phyloP scores from a whole-genome alignment of 352 stramenopile genomes.

The Pythium dissotocum region DNA sequence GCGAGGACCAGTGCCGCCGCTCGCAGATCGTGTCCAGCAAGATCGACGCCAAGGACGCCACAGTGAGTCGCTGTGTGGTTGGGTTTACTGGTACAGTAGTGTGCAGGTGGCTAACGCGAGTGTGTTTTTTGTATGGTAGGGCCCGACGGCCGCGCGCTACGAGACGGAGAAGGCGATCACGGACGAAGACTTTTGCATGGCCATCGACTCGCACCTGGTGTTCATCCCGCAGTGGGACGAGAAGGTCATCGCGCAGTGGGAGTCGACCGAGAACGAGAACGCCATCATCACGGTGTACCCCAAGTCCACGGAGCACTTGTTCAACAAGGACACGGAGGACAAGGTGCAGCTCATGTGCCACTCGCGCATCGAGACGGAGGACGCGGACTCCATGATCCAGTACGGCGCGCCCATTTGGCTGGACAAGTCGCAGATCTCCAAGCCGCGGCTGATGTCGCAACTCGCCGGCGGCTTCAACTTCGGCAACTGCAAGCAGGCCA shows the following conservation, averaged over 20 bases:
- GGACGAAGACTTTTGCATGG: constrained; percentile 80
- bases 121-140: constrained; percentile 32
- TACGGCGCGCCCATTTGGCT: constrained; percentile 71
- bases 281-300: constrained; percentile 85
- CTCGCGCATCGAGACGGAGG: constrained; percentile 70
- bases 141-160: constrained; percentile 68
- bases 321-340: constrained; percentile 49
- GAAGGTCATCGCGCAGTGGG: constrained; percentile 71
- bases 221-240: constrained; percentile 82
- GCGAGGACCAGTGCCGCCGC: constrained; percentile 56
- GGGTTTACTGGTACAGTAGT: too few relatives aligned
- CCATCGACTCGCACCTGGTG: constrained; percentile 80
- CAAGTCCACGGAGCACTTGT: constrained; percentile 69
- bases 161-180: constrained; percentile 76
- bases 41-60: constrained; percentile 69
- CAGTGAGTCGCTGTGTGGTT: constrained; percentile 32
- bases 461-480: constrained; percentile 85
- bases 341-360: constrained; percentile 80
- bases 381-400: constrained; percentile 76
- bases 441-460: constrained; percentile 77
- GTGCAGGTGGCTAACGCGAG: constrained; percentile 1
- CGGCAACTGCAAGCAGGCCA: constrained; percentile 64
- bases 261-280: constrained; percentile 62
- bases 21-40: constrained; percentile 66
- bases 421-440: constrained; percentile 64